A percentile compares a stretch with the other conserved stretches of the same genome.
phyloP scores from a whole-genome alignment of 2,329 filamentous ascomycete species.

The Bipolaris victoriae region DNA sequence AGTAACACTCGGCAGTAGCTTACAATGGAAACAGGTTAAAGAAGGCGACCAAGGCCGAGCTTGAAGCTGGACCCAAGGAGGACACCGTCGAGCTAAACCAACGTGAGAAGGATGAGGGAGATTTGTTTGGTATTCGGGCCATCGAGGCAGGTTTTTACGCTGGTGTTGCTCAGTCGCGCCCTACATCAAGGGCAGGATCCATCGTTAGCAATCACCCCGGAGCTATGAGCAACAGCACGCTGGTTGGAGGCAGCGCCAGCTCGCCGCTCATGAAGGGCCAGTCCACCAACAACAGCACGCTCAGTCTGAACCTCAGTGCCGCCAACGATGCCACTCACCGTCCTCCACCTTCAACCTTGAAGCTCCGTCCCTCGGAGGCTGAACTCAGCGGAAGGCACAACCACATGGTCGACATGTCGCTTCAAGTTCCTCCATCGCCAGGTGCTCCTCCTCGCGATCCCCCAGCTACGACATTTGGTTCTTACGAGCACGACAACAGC shows the following conservation, averaged over 20 bases:
- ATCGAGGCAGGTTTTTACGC: slow-evolving; percentile 52
- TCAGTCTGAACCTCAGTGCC: slow-evolving; percentile 38
- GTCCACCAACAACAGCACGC: slow-evolving; percentile 43
- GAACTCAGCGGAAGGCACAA: slow-evolving; percentile 46
- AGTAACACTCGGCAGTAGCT: slow-evolving; percentile 6
- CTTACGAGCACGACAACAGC: slow-evolving; percentile 39
- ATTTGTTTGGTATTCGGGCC: slow-evolving; percentile 50
- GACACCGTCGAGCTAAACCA: slow-evolving; percentile 46
- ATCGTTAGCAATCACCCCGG: slow-evolving; percentile 28
- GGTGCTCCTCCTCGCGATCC: slow-evolving; percentile 23
- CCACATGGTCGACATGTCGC: slow-evolving; percentile 46
- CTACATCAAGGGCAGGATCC: slow-evolving; percentile 46
- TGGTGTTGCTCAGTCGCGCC: slow-evolving; percentile 49
- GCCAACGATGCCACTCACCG: slow-evolving; percentile 29
- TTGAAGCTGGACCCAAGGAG: slow-evolving; percentile 38
- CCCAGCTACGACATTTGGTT: slow-evolving; percentile 32
- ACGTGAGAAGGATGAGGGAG: slow-evolving; percentile 48
- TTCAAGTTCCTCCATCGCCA: slow-evolving; percentile 43
- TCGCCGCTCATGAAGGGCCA: slow-evolving; percentile 41
- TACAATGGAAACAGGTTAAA: slow-evolving; percentile 34
- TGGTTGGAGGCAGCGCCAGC: slow-evolving; percentile 41
- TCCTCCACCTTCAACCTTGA: slow-evolving; percentile 33
- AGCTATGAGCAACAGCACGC: slow-evolving; percentile 43
- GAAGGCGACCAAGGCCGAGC: slow-evolving; percentile 35
- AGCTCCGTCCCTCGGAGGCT: slow-evolving; percentile 46